A percentile compares a stretch with the other conserved stretches of the same genome.
These are phyloP conservation scores for Skeletonema potamos DNA, from an alignment of 108 stramenopile species.

Conservation along the genomic window DNA sequence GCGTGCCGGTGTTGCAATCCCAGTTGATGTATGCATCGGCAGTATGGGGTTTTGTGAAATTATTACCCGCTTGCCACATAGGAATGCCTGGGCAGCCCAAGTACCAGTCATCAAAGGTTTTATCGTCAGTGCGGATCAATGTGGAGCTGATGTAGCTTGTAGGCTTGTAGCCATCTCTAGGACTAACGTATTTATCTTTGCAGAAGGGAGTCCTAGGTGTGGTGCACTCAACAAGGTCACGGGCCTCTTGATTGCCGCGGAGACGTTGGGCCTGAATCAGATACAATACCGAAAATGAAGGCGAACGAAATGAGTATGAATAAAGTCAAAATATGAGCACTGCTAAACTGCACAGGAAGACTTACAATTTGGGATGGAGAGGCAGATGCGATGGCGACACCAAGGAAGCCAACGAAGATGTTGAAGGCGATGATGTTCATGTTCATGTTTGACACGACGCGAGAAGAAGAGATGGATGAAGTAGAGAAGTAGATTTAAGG, in stretches of 20 bases:
- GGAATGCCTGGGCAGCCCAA: background rate
- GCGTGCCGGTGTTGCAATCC: background rate
- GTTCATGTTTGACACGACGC: too few relatives aligned
- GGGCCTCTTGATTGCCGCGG: background rate
- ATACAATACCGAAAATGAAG: background rate
- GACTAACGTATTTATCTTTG: too few relatives aligned
- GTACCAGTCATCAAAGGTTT: background rate
- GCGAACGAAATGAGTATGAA: background rate
- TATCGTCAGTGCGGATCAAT: too few relatives aligned
- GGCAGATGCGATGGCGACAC: background rate
- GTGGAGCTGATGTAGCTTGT: background rate
- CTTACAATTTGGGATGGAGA: background rate
- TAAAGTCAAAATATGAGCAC: background rate
- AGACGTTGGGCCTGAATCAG: background rate
- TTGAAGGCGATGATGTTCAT: background rate
- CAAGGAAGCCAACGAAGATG: background rate
- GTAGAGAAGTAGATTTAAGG: background rate
- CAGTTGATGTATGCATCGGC: background rate
- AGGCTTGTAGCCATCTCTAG: background rate
- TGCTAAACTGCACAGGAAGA: background rate
- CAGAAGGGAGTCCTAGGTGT: too few relatives aligned
- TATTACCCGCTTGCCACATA: background rate
- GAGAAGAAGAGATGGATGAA: background rate
- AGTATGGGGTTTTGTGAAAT: background rate
- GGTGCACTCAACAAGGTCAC: background rate